Base-by-base conservation (phyloP, 495 filamentous ascomycete species). In the Aspergillus sclerotioniger region DNA sequence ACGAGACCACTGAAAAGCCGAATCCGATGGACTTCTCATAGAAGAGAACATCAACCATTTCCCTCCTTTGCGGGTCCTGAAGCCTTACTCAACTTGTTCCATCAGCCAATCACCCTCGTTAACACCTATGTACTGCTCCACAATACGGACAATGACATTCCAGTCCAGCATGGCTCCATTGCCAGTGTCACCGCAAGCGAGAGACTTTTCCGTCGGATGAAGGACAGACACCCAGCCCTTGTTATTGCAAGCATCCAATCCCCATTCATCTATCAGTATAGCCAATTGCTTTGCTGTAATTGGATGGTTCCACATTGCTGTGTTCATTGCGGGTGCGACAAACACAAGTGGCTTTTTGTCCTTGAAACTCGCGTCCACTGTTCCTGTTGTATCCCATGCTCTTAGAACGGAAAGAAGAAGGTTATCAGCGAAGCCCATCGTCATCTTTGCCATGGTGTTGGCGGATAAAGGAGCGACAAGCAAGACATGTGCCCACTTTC, bases 261-360 rank as follows among this genome's bases (percentile, higher is more conserved):
- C 85, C 89, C 90, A 92, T 52, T 91, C 87, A n/a, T 87, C 83
- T 55, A 82, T 74, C 35, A 96, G 71, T 0, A 88, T 71, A n/a
- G 67, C 63, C 9, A 96, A 67, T 53, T 95, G 89, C 59, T 84
- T 82, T 47, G 66, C 74, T 0, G 91, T 96, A 39, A 96, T 71
- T 16, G 92, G 92, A 71, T 96, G 89, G 51, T 76, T 76, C 87
- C 87, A 96, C 93, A 96, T 96, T 3, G 84, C 85, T n/a, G 86
- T 90, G 74, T 95, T 93, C 90, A 95, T 92, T 13, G 86, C 83
- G 43, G 85, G 88, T 0, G 71, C 72, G 19, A 72, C 69, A 41
- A 78, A 66, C 19, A 80, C 71, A 43, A 61, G 56, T 21, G 65
- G 60, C 48, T 62, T 66, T 37, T 50, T 62, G 8, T 39, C 35